A percentile compares a stretch with the other conserved stretches of the same genome.
Conservation (phyloP, 1,284 basidiomycete genomes). For the Cerrena zonata region DNA sequence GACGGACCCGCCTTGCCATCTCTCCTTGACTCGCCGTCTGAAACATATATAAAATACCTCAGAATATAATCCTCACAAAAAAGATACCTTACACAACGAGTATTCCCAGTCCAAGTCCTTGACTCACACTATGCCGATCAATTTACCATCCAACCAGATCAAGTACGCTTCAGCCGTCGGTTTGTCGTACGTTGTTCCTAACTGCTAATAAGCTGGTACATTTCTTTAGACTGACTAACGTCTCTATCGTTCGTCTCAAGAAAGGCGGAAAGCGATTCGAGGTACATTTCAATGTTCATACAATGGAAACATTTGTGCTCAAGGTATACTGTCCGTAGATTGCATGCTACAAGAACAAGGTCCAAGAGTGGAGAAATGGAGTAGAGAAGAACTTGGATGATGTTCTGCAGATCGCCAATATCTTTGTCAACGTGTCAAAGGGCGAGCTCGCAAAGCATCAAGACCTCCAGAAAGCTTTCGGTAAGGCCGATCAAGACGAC, state of each 20-base stretch:
- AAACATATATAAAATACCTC: background rate
- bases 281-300: conserved; percentile 37
- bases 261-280: conserved; percentile 98
- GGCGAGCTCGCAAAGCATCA: conserved; percentile 86
- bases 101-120: too few relatives aligned
- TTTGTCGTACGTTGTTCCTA: background rate
- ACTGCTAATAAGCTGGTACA: conserved; percentile 5
- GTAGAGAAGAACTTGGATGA: conserved; percentile 94
- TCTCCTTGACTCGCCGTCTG: background rate
- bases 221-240: conserved; percentile 78
- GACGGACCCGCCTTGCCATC: background rate
- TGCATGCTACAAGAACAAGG: conserved; percentile 99
- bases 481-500: conserved; percentile 65
- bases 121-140: conserved; percentile 48
- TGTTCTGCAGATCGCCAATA: conserved; percentile 93
- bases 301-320: background rate
- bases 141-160: conserved; percentile 84
- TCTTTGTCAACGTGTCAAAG: conserved; percentile 95
- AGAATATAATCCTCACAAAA: background rate
- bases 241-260: conserved; percentile 91
- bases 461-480: conserved; percentile 90
- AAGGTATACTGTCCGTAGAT: conserved; percentile 61
- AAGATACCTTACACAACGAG: background rate
- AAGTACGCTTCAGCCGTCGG: conserved; percentile 54
- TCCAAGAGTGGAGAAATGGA: conserved; percentile 90